Base-by-base conservation (phyloP, 106 monocot species). In the Allium cepa region DNA sequence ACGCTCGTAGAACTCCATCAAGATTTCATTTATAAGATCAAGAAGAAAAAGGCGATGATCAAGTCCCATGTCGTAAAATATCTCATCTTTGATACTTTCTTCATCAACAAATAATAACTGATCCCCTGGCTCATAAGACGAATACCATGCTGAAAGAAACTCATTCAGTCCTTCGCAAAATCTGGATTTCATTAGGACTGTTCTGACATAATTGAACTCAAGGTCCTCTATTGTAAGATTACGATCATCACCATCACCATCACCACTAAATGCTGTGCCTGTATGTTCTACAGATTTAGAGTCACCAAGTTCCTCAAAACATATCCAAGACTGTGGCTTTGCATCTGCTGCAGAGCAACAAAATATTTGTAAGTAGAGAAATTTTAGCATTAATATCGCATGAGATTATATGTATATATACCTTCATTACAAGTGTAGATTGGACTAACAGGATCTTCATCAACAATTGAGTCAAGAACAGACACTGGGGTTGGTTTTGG, bases 21-120 rank as follows among this genome's bases (percentile, higher is more conserved):
- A 57, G 49, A 78, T 69, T 68, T 92, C 83, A 56, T 87, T 79
- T n/a, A 81, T 89, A 9, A 97, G 76, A 70, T 91, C 96, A 56
- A 67, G 80, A 15, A 97, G 60, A 36, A 36, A 36, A 64, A 89
- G 85, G 6, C 82, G 73, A 48, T 79, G 80, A 59, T 75, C 60
- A 13, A 51, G 55, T 18, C 16, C 57, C n/a, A 66, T 49, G 28
- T 46, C 59, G 9, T 3, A 61, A 60, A 52, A 8, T 36, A 36
- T 36, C 2, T 51, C 67, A 50, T 36, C 60, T 60, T 52, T 58
- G 26, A 8, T 50, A 22, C 68, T 13, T 11, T 11, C 12, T 12
- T 62, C 46, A 12, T 61, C 53, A 12, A 68, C 78, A 14, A 76
- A 66, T 7, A 72, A 14, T 56, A 67, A 71, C 18, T 63, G 75